Evolutionary conservation across 257 asterid genomes (phyloP).

Genomic region (Lycium ferocissimum): DNA sequence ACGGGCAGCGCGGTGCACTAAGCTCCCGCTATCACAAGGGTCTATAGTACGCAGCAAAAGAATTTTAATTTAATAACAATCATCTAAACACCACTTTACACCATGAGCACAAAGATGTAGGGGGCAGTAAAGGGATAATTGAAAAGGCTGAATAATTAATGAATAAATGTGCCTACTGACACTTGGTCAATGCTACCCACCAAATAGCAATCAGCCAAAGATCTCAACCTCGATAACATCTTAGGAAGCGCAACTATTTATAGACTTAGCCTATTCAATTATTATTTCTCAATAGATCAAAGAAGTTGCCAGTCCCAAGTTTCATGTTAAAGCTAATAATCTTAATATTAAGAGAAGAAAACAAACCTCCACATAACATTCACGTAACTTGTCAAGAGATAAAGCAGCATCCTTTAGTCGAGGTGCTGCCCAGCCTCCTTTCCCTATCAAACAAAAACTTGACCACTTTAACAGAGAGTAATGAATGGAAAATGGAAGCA

Average conservation of each 20-base stretch:
- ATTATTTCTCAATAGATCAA: neutral
- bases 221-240: neutral
- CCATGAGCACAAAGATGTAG: too few species aligned
- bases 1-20: too few species aligned
- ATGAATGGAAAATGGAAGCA: neutral
- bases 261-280: neutral
- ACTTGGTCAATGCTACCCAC: neutral
- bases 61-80: too few species aligned
- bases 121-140: neutral
- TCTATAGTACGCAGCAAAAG: too few species aligned
- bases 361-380: slow-evolving; percentile 84
- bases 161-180: neutral
- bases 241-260: neutral
- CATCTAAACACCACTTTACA: too few species aligned
- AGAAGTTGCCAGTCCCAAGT: neutral
- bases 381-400: slow-evolving; percentile 86
- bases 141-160: neutral
- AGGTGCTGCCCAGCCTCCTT: slow-evolving; percentile 97
- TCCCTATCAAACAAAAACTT: slow-evolving; percentile 51
- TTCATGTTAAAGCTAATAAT: neutral
- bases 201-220: neutral
- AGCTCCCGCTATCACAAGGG: too few species aligned
- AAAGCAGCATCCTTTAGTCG: slow-evolving; percentile 97
- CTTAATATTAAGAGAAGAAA: slow-evolving; percentile 22
- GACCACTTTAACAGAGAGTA: neutral